Evolutionary conservation across 2,329 filamentous ascomycete genomes (phyloP).

Genomic region (Talaromyces sp.): DNA sequence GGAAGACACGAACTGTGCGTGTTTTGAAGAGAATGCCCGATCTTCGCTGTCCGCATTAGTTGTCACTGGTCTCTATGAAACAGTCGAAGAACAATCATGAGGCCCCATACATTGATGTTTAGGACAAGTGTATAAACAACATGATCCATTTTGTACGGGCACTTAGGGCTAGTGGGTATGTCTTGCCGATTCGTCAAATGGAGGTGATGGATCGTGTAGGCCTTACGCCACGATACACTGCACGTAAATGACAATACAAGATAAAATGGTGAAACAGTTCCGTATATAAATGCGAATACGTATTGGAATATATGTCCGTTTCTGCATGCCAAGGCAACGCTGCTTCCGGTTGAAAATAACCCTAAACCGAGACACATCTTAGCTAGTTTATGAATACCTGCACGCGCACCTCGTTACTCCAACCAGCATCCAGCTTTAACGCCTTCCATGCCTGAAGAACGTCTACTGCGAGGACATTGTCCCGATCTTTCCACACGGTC

Average conservation of each 20-base stretch:
- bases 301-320: not conserved
- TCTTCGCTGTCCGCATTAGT: not conserved
- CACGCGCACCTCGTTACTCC: conserved; percentile 76
- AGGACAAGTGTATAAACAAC: no score
- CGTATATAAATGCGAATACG: not conserved
- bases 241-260: no score
- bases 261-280: no score
- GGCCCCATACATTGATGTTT: no score
- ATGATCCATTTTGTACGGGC: no score
- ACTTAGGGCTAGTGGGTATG: no score
- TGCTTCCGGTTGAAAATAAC: no score
- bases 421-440: conserved; percentile 66
- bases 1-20: not conserved
- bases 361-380: not conserved
- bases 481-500: conserved; percentile 57
- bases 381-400: conserved; percentile 55
- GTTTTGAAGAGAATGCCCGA: not conserved
- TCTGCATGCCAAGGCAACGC: not conserved
- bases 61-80: not conserved
- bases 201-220: no score
- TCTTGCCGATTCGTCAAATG: no score
- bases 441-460: conserved; percentile 73
- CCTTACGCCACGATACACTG: no score
- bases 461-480: conserved; percentile 72
- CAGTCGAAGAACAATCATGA: not conserved